Evolutionary conservation across 352 stramenopile species (phyloP), one percentile per base, ranked within the genome.

Genomic region (Phytophthora melonis): DNA sequence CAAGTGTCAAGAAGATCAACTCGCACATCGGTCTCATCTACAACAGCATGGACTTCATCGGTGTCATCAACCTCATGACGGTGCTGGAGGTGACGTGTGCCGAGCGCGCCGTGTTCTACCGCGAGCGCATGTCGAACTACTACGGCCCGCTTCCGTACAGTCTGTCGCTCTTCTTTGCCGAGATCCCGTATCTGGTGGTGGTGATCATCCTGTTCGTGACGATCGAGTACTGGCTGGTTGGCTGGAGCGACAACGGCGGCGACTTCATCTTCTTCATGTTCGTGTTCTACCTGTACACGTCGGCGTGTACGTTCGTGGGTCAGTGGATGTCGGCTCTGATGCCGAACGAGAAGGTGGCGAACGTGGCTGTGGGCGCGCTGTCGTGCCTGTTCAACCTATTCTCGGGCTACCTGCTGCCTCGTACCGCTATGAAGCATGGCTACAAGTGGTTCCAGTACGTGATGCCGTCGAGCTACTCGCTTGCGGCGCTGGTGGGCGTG

Each of bases 281-380:
- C 25, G 10, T 78, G 2, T 91, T 89, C 60, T 91, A 82, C 83
- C 60, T 91, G 10, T 91, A 90, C 77, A 90, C 84, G 5, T 89
- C 84, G 18, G 74, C 69, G 0, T 92, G 84, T 47, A 92, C 84
- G 55, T 92, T 88, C 58, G 63, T 89, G 10, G 86, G 87, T 1
- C 87, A 93, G 67, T 93, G 84, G 83, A 93, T 93, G 87, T 81
- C 84, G n/a, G 86, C 78, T 19, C 62, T 93, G 62, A 91, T 78
- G 74, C 86, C 86, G 7, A 93, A 92, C 66, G 72, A 83, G 56
- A 93, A 93, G 81, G 87, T 93, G 59, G 87, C 84, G 19, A 93
- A 92, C 58, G 87, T 93, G 5, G 87, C 87, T 4, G 83, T 93
- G 25, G 84, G 87, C 36, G 87, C 87, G 0, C 23, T 93, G 1